phyloP scores from a whole-genome alignment of 2,329 filamentous ascomycete genomes.

The Myriangium duriaei region DNA sequence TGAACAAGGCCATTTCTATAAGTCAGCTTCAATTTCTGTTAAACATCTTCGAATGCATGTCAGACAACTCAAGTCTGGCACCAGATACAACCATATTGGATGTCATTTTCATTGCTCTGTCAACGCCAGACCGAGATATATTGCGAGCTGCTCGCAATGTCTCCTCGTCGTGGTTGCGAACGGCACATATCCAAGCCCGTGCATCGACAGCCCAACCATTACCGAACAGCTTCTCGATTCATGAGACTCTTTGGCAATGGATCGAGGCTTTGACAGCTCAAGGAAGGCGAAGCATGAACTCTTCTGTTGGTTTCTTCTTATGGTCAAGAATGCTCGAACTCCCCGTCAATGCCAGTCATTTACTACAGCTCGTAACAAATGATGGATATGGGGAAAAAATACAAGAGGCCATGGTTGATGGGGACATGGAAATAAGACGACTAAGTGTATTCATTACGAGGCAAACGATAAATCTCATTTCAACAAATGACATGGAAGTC shows the following conservation, averaged over 20 bases:
- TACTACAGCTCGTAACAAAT: slow-evolving; percentile 7
- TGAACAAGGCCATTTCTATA: background rate
- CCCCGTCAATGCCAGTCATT: slow-evolving; percentile 1
- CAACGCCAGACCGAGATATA: background rate
- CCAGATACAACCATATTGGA: background rate
- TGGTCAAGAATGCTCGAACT: slow-evolving; percentile 13
- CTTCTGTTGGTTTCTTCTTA: slow-evolving; percentile 9
- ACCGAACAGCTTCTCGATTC: background rate
- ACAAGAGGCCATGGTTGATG: slow-evolving; percentile 26
- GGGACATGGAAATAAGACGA: slow-evolving; percentile 34
- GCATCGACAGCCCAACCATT: background rate
- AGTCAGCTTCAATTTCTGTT: background rate
- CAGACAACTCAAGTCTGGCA: background rate
- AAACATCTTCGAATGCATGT: background rate
- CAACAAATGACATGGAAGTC: slow-evolving; percentile 11
- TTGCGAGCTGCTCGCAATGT: background rate
- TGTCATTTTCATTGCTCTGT: background rate
- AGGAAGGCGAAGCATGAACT: slow-evolving; percentile 3
- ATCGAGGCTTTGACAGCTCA: slow-evolving; percentile 2
- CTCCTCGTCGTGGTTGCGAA: background rate
- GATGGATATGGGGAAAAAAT: slow-evolving; percentile 30
- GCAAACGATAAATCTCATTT: slow-evolving; percentile 25
- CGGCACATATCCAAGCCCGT: background rate
- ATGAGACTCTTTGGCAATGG: slow-evolving; percentile 5
- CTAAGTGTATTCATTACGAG: slow-evolving; percentile 33